Evolutionary conservation across 2,329 filamentous ascomycete genomes (phyloP), one percentile per base, ranked within the genome.

Genomic region (Alternaria sp.): DNA sequence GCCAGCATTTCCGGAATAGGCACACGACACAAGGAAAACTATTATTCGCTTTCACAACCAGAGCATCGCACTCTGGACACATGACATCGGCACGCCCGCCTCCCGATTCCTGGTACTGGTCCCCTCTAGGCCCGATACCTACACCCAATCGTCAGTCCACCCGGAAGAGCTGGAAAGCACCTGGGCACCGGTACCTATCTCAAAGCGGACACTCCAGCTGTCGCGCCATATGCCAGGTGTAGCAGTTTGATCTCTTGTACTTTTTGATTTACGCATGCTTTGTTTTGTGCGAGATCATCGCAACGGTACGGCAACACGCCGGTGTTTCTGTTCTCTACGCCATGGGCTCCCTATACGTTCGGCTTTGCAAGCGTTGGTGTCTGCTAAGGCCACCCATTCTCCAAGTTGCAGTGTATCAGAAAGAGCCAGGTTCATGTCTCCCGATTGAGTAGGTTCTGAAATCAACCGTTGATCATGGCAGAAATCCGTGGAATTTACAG

Each of bases 1-100:
- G 60, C 57, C 52, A 59, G 52, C 56, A 51, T 56, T 44, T 31
- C 52, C 53, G 42, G 26, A 56, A 56, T 50, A 33, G 53, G 56
- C 44, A 39, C 41, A 44, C 51, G 17, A 37, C 41, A 24, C 21
- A 40, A 10, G 45, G 17, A 17, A 28, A 33, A 36, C 36, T 21
- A 36, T 34, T 41, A n/a, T 33, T 37, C 37, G 51, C 44, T n/a
- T 41, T 39, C 26, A 24, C 51, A 48, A n/a, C 11, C 44, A 34
- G 14, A 14, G 13, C 31, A 39, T 49, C 26, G 26, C 44, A 49
- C 42, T 39, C 24, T 54, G 21, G 40, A 21, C 21, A 45, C 51
- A 39, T 28, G 23, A 21, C 29, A 42, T 42, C 40, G 42, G 44
- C 26, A 46, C 23, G n/a, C 45, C 53, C 45, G 51, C 36, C 21